A percentile compares a stretch with the other conserved stretches of the same genome.
phyloP scores from a whole-genome alignment of 495 filamentous ascomycete species.

The Daldinia caldariorum region DNA sequence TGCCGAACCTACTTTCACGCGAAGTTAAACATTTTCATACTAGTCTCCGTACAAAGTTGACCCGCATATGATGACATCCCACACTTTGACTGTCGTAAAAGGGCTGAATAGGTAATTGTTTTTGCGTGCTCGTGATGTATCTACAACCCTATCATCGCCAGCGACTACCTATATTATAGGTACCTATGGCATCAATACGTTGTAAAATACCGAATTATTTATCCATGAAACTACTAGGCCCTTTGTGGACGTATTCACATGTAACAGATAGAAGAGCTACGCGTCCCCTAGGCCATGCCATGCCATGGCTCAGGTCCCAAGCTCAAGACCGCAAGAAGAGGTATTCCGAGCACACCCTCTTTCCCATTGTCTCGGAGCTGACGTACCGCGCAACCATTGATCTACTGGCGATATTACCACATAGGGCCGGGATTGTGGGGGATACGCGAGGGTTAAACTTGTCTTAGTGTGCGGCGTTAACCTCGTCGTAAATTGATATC shows the following conservation, averaged over 20 bases:
- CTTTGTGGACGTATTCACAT: constrained; percentile 23
- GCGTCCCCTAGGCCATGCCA: constrained; percentile 21
- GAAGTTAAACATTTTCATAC: constrained; percentile 15
- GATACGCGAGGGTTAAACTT: constrained; percentile 37
- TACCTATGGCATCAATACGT: constrained; percentile 13
- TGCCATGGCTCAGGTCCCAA: constrained; percentile 18
- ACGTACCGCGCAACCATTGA: constrained; percentile 18
- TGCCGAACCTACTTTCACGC: constrained; percentile 24
- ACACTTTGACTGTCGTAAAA: constrained; percentile 39
- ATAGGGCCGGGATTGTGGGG: constrained; percentile 35
- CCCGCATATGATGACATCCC: constrained; percentile 29
- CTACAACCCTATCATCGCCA: constrained; percentile 11
- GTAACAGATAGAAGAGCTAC: constrained; percentile 35
- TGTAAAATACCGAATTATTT: constrained; percentile 35
- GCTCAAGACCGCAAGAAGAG: constrained; percentile 33
- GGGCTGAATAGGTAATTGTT: constrained; percentile 26
- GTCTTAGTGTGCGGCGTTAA: constrained; percentile 21
- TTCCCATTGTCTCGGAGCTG: constrained; percentile 28
- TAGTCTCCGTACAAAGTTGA: constrained; percentile 10
- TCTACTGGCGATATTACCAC: constrained; percentile 28
- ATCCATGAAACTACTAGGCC: constrained; percentile 39
- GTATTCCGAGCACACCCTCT: constrained; percentile 41
- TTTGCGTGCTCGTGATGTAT: constrained; percentile 35
- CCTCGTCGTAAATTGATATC: constrained; percentile 2
- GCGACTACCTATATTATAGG: constrained; percentile 14